Evolutionary conservation across 169 alveolate genomes (phyloP), one percentile per base, ranked within the genome.

Genomic region (Babesia bigemina): DNA sequence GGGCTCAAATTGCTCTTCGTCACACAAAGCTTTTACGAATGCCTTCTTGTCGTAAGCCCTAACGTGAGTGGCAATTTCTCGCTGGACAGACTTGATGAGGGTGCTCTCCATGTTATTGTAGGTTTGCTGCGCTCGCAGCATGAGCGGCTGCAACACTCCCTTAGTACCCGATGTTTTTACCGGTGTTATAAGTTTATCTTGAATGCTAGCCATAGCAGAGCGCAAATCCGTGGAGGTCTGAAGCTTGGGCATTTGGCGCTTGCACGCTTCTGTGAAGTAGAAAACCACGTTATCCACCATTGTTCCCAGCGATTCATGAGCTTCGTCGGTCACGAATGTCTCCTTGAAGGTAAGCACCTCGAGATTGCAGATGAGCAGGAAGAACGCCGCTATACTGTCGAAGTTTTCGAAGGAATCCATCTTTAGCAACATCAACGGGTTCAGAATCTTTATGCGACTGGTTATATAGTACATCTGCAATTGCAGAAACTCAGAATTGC

Each of bases 391-490:
- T 16, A 75, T 75, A 13, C 53, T 50, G n/a, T 17, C 70, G 44
- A 75, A 45, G 22, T 45, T 60, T 19, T 75, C 24, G 47, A 61
- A 57, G 17, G 76, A 67, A 2, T 75, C 70, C 66, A 57, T 75
- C 62, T 75, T 62, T 26, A 29, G 82, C 76, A 57, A 11, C 62
- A 65, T 44, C 49, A 67, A 19, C 19, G 78, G 74, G 50, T 76
- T 56, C 55, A 76, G 63, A 17, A 76, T 69, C 67, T 67, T 76
- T 12, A 76, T 69, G 24, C 86, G 45, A 24, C 62, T 69, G 17
- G 86, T 58, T 19, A 76, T 69, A 58, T 76, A 76, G 45, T 76
- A 76, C 86, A 76, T 66, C 39, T 76, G 86, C 53, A 76, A 50
- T 33, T 76, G 86, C 49, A 66, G 49, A 24, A 69, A 45, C 50